These are phyloP conservation scores for Boletus rex-veris DNA, from an alignment of 768 basidiomycete species.

Conservation along the genomic window DNA sequence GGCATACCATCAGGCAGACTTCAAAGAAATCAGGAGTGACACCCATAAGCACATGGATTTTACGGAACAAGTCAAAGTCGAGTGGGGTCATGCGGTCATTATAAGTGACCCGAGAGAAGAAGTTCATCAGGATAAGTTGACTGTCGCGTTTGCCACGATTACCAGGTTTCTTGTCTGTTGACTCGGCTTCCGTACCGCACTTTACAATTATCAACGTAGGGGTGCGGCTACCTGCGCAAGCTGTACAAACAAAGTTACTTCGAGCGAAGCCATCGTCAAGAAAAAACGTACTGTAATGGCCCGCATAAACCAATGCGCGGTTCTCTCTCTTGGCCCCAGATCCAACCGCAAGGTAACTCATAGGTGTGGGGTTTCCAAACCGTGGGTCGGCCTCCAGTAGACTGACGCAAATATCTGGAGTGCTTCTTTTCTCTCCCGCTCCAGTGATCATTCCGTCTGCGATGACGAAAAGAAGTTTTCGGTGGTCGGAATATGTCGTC, in stretches of 20 bases:
- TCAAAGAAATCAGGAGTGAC: slow-evolving; percentile 99
- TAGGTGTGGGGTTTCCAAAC: slow-evolving; percentile 93
- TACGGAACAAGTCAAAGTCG: slow-evolving; percentile 97
- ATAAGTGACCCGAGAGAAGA: slow-evolving; percentile 98
- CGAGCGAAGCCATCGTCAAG: not conserved
- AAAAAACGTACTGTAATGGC: slow-evolving; percentile 86
- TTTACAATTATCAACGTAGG: slow-evolving; percentile 95
- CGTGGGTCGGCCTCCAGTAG: slow-evolving; percentile 90
- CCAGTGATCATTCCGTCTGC: slow-evolving; percentile 99
- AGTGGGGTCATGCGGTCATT: slow-evolving; percentile 98
- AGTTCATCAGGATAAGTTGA: slow-evolving; percentile 99
- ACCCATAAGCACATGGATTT: slow-evolving; percentile 95
- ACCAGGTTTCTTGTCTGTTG: slow-evolving; percentile 87
- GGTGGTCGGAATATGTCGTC: slow-evolving; percentile 86
- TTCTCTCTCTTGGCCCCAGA: slow-evolving; percentile 88
- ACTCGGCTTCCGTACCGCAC: slow-evolving; percentile 89
- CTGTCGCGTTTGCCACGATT: slow-evolving; percentile 99
- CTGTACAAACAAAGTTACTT: slow-evolving; percentile 34
- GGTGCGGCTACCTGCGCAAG: slow-evolving; percentile 83
- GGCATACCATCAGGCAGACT: slow-evolving; percentile 88
- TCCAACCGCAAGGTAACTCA: slow-evolving; percentile 91
- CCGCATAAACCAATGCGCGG: slow-evolving; percentile 97
- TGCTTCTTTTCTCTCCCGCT: slow-evolving; percentile 91
- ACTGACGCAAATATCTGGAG: slow-evolving; percentile 93
- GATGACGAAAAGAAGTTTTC: slow-evolving; percentile 91